phyloP scores from a whole-genome alignment of 1,139 yeast species.

The Hyphopichia wangnamkhiaoensis region DNA sequence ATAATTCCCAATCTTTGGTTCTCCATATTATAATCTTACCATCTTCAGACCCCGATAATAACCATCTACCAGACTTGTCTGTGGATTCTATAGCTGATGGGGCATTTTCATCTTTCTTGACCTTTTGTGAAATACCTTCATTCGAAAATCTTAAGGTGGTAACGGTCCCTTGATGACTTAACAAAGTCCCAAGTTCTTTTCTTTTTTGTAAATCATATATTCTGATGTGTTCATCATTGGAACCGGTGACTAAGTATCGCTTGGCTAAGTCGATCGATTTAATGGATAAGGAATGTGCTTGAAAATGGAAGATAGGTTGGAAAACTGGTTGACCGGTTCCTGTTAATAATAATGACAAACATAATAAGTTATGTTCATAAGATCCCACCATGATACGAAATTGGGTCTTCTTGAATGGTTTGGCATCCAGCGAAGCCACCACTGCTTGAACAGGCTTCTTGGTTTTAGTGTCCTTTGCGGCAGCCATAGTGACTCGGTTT shows the following conservation, averaged over 20 bases:
- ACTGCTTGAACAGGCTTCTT: background rate
- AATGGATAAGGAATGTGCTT: constrained; percentile 88
- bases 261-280: constrained; percentile 81
- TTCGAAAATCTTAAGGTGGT: constrained; percentile 73
- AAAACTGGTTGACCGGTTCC: constrained; percentile 54
- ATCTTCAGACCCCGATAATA: constrained; percentile 87
- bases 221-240: constrained; percentile 94
- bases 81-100: constrained; percentile 9
- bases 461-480: too few species aligned
- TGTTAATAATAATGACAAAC: constrained; percentile 61
- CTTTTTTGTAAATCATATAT: constrained; percentile 92
- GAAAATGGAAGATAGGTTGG: constrained; percentile 93
- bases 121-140: constrained; percentile 28
- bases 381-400: constrained; percentile 91
- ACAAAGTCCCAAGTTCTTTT: constrained; percentile 86
- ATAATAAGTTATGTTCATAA: constrained; percentile 87
- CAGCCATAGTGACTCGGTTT: too few species aligned
- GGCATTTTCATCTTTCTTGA: constrained; percentile 9
- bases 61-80: constrained; percentile 72
- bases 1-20: constrained; percentile 94
- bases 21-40: constrained; percentile 92
- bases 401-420: constrained; percentile 20
- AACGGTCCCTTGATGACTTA: constrained; percentile 89
- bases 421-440: background rate
- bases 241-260: constrained; percentile 88